These are phyloP conservation scores for Ascochyta clinopodiicola DNA, from an alignment of 2,329 filamentous ascomycete species.

Conservation along the genomic window DNA sequence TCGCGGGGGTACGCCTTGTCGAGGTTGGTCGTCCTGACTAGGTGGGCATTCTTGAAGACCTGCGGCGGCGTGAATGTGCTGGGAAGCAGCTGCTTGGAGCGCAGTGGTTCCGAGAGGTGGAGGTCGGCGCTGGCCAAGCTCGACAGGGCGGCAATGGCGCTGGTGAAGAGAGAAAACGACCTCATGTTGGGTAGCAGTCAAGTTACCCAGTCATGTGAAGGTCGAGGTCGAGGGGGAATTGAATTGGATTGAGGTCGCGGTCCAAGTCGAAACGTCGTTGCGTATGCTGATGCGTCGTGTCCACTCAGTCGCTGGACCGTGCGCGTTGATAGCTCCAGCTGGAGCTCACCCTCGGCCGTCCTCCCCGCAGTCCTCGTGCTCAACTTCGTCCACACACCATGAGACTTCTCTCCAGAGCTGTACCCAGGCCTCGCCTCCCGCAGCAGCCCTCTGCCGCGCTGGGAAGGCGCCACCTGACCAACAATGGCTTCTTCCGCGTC, in stretches of 20 bases:
- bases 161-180: slow-evolving; percentile 44
- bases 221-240: too few relatives aligned
- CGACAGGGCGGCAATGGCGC: slow-evolving; percentile 64
- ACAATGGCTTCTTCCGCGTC: slow-evolving; percentile 67
- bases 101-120: slow-evolving; percentile 65
- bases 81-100: slow-evolving; percentile 56
- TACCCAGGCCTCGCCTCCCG: slow-evolving; percentile 25
- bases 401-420: slow-evolving; percentile 30
- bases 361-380: slow-evolving; percentile 2
- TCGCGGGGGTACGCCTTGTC: slow-evolving; percentile 94
- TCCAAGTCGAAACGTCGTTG: slow-evolving; percentile 11
- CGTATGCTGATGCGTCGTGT: slow-evolving; percentile 48
- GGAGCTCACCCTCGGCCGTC: slow-evolving; percentile 5
- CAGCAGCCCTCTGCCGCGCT: slow-evolving; percentile 1
- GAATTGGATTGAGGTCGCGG: slow-evolving; percentile 1
- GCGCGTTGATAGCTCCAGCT: slow-evolving; percentile 20
- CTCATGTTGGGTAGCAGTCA: slow-evolving; percentile 48
- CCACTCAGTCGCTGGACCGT: slow-evolving; percentile 6
- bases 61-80: slow-evolving; percentile 78
- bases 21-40: slow-evolving; percentile 87
- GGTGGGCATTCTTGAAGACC: slow-evolving; percentile 91
- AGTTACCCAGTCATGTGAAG: slow-evolving; percentile 39
- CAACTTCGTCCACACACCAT: slow-evolving; percentile 23
- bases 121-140: slow-evolving; percentile 64
- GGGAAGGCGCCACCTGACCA: slow-evolving; percentile 40